Conservation (phyloP, 495 filamentous ascomycete species). For the Lasiosphaeria ovina region DNA sequence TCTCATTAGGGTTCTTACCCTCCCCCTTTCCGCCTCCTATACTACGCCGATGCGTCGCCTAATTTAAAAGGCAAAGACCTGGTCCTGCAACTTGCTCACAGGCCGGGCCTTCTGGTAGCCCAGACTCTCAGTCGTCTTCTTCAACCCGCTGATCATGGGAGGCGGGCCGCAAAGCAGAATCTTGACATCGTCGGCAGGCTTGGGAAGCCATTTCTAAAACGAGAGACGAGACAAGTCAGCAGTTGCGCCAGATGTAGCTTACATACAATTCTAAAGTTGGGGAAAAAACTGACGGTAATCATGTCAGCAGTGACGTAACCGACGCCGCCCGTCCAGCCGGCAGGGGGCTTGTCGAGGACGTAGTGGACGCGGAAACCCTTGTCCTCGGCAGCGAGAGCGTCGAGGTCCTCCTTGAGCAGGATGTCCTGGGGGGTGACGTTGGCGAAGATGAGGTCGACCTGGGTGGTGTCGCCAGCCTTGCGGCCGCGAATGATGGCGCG, state of each 20-base stretch:
- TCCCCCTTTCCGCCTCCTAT: no score
- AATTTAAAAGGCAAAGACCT: slow-evolving; percentile 93
- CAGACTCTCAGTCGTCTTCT: slow-evolving; percentile 86
- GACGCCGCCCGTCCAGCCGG: slow-evolving; percentile 82
- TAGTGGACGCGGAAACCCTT: slow-evolving; percentile 82
- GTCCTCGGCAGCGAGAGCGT: slow-evolving; percentile 72
- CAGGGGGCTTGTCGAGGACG: slow-evolving; percentile 93
- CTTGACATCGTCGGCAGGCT: slow-evolving; percentile 85
- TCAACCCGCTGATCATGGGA: slow-evolving; percentile 94
- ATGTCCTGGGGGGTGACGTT: slow-evolving; percentile 95
- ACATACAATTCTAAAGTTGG: not conserved
- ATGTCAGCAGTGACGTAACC: slow-evolving; percentile 95
- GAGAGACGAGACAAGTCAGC: slow-evolving; percentile 7
- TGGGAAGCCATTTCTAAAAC: slow-evolving; percentile 67
- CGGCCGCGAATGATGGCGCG: slow-evolving; percentile 84
- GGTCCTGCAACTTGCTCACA: slow-evolving; percentile 95
- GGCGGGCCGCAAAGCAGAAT: slow-evolving; percentile 94
- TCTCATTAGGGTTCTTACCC: no score
- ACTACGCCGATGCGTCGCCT: no score
- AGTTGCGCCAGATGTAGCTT: not conserved
- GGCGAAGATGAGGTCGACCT: slow-evolving; percentile 93
- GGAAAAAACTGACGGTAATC: slow-evolving; percentile 67
- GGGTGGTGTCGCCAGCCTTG: slow-evolving; percentile 73
- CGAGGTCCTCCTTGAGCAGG: slow-evolving; percentile 85
- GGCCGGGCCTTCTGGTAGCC: slow-evolving; percentile 89